These are phyloP conservation scores for Fennellomyces sp. DNA, from an alignment of 371 early-diverging fungal genomes.

Conservation along the genomic window DNA sequence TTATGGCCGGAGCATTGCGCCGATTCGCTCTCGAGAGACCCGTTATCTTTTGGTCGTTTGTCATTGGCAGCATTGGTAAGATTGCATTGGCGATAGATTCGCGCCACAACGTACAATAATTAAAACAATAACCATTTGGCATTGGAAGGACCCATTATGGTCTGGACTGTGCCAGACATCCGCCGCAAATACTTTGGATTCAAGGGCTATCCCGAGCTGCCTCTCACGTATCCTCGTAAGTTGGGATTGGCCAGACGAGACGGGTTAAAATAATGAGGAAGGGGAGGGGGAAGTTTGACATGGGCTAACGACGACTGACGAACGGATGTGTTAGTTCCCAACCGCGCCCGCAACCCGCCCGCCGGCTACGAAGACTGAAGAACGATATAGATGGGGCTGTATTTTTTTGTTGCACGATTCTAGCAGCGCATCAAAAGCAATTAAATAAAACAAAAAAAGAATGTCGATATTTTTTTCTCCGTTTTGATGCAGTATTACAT, in stretches of 20 bases:
- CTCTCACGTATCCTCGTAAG: slow-evolving; percentile 52
- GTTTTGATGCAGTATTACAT: neutral
- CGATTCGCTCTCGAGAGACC: slow-evolving; percentile 46
- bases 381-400: neutral
- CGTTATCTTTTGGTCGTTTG: slow-evolving; percentile 49
- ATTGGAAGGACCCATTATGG: slow-evolving; percentile 46
- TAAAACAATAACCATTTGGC: neutral
- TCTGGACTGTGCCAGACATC: slow-evolving; percentile 47
- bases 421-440: neutral
- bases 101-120: no score
- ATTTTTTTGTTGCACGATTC: neutral
- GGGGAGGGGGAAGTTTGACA: neutral
- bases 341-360: slow-evolving; percentile 46
- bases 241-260: no score
- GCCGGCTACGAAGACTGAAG: slow-evolving; percentile 47
- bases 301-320: no score
- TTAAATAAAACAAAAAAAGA: neutral
- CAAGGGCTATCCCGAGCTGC: slow-evolving; percentile 45
- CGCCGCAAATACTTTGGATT: slow-evolving; percentile 54
- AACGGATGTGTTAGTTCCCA: no score
- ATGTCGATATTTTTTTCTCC: neutral
- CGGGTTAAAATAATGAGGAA: neutral
- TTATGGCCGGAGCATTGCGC: slow-evolving; percentile 36
- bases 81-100: no score
- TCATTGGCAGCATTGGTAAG: slow-evolving; percentile 45